Evolutionary conservation across 192 early-diverging fungal species (phyloP), one percentile per base, ranked within the genome.

Genomic region (Phlyctochytrium arcticum): DNA sequence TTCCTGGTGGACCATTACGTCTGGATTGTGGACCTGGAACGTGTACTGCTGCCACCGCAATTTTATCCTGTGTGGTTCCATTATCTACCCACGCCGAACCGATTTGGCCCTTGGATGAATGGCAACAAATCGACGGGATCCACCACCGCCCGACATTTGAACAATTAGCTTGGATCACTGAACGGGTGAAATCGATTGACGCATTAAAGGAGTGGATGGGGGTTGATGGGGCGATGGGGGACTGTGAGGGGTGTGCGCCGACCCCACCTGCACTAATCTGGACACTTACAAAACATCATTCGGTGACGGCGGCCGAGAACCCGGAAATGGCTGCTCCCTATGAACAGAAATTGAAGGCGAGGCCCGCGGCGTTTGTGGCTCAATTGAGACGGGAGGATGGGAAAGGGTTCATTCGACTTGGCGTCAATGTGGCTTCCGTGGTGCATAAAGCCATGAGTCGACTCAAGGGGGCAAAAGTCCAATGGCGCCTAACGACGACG

Each of bases 201-300:
- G 65, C 46, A 24, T 30, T 79, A 8, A 37, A 62, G 10, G 54
- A 72, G 29, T 79, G 77, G 77, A 71, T 67, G 60, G 48, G 62
- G 51, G 48, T 74, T 46, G 58, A 62, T 36, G 58, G 35, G 5
- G 58, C 9, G 27, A 32, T 63, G 2, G 55, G 55, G 55, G n/a
- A n/a, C n/a, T 79, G 77, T 50, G 17, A 48, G 39, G 54, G 59
- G 6, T 79, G 77, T 55, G 77, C 77, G 17, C 77, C 77, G 35
- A 35, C 60, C 21, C 36, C 44, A 34, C 77, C 77, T 23, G 62
- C 39, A 12, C 48, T 79, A 12, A 19, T 55, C 4, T 79, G 77
- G 77, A 34, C 61, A 9, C 48, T 67, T 7, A 30, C 21, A 8
- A 35, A n/a, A 7, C 67, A 54, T 10, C 69, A 72, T 26, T 48